phyloP scores from a whole-genome alignment of 164 flowering plant species.

The Amborella trichopoda region DNA sequence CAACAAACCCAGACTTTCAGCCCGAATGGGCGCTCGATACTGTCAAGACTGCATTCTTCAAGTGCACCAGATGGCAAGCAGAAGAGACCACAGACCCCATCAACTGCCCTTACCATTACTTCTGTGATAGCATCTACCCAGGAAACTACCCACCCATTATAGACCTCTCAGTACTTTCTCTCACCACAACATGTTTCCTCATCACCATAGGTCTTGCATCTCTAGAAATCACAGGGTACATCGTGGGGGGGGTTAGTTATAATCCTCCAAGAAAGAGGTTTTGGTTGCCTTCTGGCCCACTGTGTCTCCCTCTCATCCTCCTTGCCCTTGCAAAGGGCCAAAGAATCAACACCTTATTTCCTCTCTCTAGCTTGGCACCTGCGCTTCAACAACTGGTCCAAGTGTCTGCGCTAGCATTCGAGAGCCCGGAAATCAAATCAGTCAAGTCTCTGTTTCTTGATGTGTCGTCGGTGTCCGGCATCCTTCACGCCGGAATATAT shows the following conservation, averaged over 20 bases:
- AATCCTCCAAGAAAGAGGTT: constrained; percentile 10
- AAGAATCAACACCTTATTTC: constrained; percentile 28
- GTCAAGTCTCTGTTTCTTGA: constrained; percentile 22
- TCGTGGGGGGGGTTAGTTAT: background rate
- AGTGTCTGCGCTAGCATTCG: constrained; percentile 35
- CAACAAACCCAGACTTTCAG: constrained; percentile 9
- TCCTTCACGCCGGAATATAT: constrained; percentile 34
- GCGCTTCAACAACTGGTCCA: constrained; percentile 32
- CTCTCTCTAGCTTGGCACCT: constrained; percentile 26
- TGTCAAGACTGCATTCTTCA: constrained; percentile 27
- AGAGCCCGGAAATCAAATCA: constrained; percentile 12
- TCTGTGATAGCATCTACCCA: constrained; percentile 34
- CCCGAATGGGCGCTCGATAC: constrained; percentile 19
- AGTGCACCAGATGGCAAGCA: constrained; percentile 39
- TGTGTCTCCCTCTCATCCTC: constrained; percentile 31
- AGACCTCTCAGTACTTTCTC: constrained; percentile 18
- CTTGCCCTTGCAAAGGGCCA: constrained; percentile 34
- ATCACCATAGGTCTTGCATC: constrained; percentile 14
- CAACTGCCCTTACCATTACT: constrained; percentile 44
- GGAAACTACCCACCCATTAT: constrained; percentile 25
- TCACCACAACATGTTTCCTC: constrained; percentile 19
- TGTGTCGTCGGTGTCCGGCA: constrained; percentile 35
- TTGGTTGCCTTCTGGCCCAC: constrained; percentile 45
- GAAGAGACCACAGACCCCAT: constrained; percentile 43
- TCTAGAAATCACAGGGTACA: constrained; percentile 9